Conservation (phyloP, 2,329 filamentous ascomycete species). For the Parascedosporium putredinis region DNA sequence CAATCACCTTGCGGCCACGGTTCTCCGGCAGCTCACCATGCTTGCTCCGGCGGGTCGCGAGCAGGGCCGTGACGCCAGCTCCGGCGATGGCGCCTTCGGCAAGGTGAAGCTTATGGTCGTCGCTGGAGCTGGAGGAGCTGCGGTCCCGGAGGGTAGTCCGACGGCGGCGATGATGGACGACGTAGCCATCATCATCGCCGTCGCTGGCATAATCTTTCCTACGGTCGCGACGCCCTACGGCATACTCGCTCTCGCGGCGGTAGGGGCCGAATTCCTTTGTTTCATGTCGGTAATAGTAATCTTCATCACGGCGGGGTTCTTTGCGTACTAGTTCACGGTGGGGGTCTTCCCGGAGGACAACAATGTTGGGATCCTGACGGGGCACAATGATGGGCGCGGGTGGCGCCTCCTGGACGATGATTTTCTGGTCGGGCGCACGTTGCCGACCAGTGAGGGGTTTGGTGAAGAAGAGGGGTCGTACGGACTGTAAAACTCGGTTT, state of each 20-base stretch:
- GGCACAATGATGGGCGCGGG: slow-evolving; percentile 41
- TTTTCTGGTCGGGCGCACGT: slow-evolving; percentile 45
- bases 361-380: slow-evolving; percentile 32
- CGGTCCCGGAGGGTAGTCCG: slow-evolving; percentile 40
- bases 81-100: slow-evolving; percentile 56
- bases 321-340: slow-evolving; percentile 24
- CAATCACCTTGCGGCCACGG: slow-evolving; percentile 47
- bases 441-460: slow-evolving; percentile 47
- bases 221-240: slow-evolving; percentile 21
- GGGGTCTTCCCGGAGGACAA: slow-evolving; percentile 33
- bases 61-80: slow-evolving; percentile 49
- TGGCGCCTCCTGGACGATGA: slow-evolving; percentile 49
- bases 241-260: slow-evolving; percentile 19
- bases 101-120: slow-evolving; percentile 47
- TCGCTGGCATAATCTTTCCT: slow-evolving; percentile 23
- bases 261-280: slow-evolving; percentile 31
- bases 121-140: slow-evolving; percentile 22
- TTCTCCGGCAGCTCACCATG: slow-evolving; percentile 39
- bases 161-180: slow-evolving; percentile 30
- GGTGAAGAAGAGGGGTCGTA: slow-evolving; percentile 28
- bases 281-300: slow-evolving; percentile 42
- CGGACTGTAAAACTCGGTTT: slow-evolving; percentile 51
- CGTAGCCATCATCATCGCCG: slow-evolving; percentile 35
- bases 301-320: slow-evolving; percentile 28
- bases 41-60: slow-evolving; percentile 42